Evolutionary conservation across 2,329 filamentous ascomycete species (phyloP), one percentile per base, ranked within the genome.

Genomic region (Knoxdaviesia proteae): DNA sequence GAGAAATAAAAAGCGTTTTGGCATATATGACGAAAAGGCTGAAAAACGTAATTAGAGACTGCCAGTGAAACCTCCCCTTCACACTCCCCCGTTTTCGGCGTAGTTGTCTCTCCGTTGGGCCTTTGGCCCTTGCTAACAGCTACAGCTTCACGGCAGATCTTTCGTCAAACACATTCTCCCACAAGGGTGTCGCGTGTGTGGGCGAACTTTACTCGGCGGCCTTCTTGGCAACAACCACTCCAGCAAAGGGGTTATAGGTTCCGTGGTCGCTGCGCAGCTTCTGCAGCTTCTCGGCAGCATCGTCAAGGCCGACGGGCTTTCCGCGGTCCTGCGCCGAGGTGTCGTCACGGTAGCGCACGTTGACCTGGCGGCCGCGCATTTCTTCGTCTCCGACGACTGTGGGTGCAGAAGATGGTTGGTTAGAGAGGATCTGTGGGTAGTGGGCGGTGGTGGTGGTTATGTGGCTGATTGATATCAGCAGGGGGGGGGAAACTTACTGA

Each of bases 331-430:
- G 73, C 42, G 67, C 72, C 43, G 65, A 67, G 41, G 70, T 70
- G 56, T 77, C 71, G 51, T 77, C 73, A 49, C 73, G 65, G 60
- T 75, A 74, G 45, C 74, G 69, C 46, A 77, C 69, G 54, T 75
- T 77, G 54, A 78, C 68, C 47, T 71, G 67, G 50, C 69, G 63
- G 42, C 67, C 69, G 49, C 69, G 64, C 60, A 66, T 68, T 58
- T 77, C 74, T 53, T 74, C 66, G 47, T 69, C 71, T 44, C 73
- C 74, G 47, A 77, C 71, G 45, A 77, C 71, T 71, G 48, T 41
- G 43, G 37, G 36, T 38, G 43, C 41, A 11, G n/a, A 35, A 36
- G 20, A 4, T 44, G n/a, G 40, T 37, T 9, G 32, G 31, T n/a
- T 30, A 45, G 35, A 6, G 20, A 9, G 33, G 34, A 37, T 31